A percentile compares a stretch with the other conserved stretches of the same genome.
Evolutionary conservation across 2,329 filamentous ascomycete genomes (phyloP).

Genomic region (Aspergillus sp.): DNA sequence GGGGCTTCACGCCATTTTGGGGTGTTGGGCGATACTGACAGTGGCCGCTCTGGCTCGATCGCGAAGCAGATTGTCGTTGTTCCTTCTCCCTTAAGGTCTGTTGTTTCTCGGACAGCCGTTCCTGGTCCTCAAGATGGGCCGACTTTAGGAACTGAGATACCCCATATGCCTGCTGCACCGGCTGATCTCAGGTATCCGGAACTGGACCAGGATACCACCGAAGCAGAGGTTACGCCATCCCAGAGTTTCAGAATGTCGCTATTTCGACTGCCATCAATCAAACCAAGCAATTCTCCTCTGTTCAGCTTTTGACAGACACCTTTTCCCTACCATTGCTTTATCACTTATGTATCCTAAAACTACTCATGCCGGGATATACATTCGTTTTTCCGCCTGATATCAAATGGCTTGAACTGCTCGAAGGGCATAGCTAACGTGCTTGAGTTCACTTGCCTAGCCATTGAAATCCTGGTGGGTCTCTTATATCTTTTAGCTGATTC

Average conservation of each 20-base stretch:
- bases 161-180: neutral
- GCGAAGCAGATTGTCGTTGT: conserved; percentile 17
- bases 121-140: neutral
- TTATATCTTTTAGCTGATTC: neutral
- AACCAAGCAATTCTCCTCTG: conserved; percentile 16
- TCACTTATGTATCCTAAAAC: neutral
- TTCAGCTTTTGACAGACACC: conserved; percentile 9
- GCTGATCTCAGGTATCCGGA: neutral
- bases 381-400: neutral
- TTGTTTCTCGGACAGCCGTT: conserved; percentile 11
- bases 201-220: neutral
- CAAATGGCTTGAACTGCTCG: neutral
- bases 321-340: neutral
- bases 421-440: neutral
- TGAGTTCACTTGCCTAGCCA: neutral
- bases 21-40: neutral
- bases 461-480: neutral
- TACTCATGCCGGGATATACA: neutral
- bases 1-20: conserved; percentile 4
- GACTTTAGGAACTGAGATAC: neutral
- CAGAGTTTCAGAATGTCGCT: conserved; percentile 1
- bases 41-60: conserved; percentile 13
- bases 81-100: conserved; percentile 10
- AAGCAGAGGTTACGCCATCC: neutral
- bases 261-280: conserved; percentile 17